Percentiles rank a stretch among this genome's conserved stretches.
These are phyloP conservation scores for Zygosaccharomyces sapae DNA, from an alignment of 1,139 yeast species.

Conservation along the genomic window DNA sequence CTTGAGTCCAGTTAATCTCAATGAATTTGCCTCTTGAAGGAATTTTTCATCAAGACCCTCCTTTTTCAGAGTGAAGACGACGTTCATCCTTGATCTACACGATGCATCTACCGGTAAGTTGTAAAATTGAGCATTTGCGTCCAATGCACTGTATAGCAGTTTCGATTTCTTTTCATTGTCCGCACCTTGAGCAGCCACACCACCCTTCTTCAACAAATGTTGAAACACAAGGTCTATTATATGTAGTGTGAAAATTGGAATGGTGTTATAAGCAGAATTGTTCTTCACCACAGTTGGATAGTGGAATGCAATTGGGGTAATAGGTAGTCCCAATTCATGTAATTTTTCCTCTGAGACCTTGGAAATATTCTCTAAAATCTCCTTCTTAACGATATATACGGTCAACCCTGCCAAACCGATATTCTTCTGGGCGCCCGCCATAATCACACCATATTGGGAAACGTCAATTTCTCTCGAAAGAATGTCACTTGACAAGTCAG, in stretches of 20 bases:
- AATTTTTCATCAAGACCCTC: constrained; percentile 64
- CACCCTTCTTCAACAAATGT: constrained; percentile 59
- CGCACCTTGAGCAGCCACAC: constrained; percentile 51
- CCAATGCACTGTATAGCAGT: constrained; percentile 60
- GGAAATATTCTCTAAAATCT: constrained; percentile 49
- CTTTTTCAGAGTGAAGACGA: constrained; percentile 71
- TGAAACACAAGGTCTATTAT: constrained; percentile 75
- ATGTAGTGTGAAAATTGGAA: constrained; percentile 88
- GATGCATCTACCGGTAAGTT: constrained; percentile 58
- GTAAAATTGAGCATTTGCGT: constrained; percentile 59
- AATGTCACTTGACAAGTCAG: constrained; percentile 93
- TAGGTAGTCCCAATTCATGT: constrained; percentile 56
- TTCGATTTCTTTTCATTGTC: constrained; percentile 59
- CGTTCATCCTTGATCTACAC: constrained; percentile 84
- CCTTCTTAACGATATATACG: constrained; percentile 79
- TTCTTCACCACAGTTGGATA: constrained; percentile 81
- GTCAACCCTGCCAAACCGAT: constrained; percentile 96
- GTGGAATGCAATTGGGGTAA: constrained; percentile 84
- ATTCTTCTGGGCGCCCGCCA: constrained; percentile 98
- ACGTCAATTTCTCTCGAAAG: constrained; percentile 78
- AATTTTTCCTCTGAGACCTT: constrained; percentile 64
- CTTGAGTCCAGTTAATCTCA: constrained; percentile 68
- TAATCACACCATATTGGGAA: constrained; percentile 75
- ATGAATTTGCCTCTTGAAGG: constrained; percentile 56
- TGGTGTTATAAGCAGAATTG: constrained; percentile 91